Conservation (phyloP, 805 yeast species). For the Alloascoidea hylecoeti region DNA sequence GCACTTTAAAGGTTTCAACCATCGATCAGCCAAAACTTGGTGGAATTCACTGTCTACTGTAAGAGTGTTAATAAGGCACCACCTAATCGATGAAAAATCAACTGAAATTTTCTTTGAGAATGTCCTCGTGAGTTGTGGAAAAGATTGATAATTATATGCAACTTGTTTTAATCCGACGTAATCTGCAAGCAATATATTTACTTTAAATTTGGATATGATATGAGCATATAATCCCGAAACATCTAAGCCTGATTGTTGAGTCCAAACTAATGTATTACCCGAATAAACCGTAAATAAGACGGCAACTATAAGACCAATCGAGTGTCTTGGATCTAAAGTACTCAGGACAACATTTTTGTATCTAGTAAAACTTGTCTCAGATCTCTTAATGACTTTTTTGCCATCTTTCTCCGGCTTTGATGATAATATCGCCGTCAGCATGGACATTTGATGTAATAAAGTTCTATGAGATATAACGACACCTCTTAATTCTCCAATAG, state of each 20-base stretch:
- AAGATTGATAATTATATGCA: conserved; percentile 82
- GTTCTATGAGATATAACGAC: conserved; percentile 88
- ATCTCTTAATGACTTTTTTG: conserved; percentile 14
- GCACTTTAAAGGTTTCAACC: conserved; percentile 86
- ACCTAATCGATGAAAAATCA: conserved; percentile 65
- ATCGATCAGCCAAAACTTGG: conserved; percentile 76
- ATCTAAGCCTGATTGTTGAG: conserved; percentile 60
- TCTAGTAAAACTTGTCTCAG: conserved; percentile 16
- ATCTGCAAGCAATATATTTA: conserved; percentile 69
- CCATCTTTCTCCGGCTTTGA: conserved; percentile 32
- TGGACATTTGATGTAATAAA: conserved; percentile 75
- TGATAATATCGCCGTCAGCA: conserved; percentile 53
- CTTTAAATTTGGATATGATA: conserved; percentile 53
- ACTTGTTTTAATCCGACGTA: conserved; percentile 82
- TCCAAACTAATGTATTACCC: conserved; percentile 73
- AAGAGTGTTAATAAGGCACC: conserved; percentile 82
- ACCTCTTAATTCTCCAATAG: conserved; percentile 85
- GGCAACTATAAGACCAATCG: conserved; percentile 80
- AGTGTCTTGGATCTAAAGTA: conserved; percentile 56
- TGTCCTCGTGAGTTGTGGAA: conserved; percentile 74
- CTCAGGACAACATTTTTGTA: conserved; percentile 41
- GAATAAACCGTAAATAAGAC: conserved; percentile 68
- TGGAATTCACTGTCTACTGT: conserved; percentile 90
- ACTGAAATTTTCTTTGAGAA: conserved; percentile 63
- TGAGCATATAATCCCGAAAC: conserved; percentile 82